Evolutionary conservation across 2,329 filamentous ascomycete species (phyloP).

Genomic region (Periconia digitata): DNA sequence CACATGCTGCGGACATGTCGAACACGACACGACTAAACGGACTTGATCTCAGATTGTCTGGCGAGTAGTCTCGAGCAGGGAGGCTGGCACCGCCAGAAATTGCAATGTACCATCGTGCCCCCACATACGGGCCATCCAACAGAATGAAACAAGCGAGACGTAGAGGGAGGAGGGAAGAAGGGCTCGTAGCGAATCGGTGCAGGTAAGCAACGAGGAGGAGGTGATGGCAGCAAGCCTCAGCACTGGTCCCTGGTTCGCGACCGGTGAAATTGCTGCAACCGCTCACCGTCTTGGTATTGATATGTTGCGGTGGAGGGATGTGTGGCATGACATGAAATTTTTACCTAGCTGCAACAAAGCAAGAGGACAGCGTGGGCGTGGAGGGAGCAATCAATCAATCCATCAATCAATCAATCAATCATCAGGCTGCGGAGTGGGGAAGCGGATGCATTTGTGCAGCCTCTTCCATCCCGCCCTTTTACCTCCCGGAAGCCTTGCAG

Average conservation of each 20-base stretch:
- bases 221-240: background rate
- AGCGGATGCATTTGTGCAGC: background rate
- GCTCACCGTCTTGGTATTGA: slow-evolving; percentile 3
- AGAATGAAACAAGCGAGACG: slow-evolving; percentile 13
- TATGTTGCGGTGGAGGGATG: background rate
- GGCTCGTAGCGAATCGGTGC: background rate
- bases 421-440: background rate
- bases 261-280: background rate
- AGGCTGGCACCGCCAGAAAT: slow-evolving; percentile 3
- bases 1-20: slow-evolving; percentile 5
- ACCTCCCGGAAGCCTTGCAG: slow-evolving; percentile 3
- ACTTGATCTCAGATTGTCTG: background rate
- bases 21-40: slow-evolving; percentile 10
- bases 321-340: background rate
- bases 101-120: slow-evolving; percentile 4
- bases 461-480: background rate
- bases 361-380: background rate
- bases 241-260: slow-evolving; percentile 4
- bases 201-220: background rate
- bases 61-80: background rate
- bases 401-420: too few species aligned
- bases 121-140: slow-evolving; percentile 13
- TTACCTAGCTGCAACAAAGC: background rate
- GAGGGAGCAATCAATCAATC: too few species aligned
- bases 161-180: background rate